Percentiles rank a stretch among this genome's conserved stretches.
phyloP scores from a whole-genome alignment of 352 stramenopile genomes.

The Phytophthora ohioensis region DNA sequence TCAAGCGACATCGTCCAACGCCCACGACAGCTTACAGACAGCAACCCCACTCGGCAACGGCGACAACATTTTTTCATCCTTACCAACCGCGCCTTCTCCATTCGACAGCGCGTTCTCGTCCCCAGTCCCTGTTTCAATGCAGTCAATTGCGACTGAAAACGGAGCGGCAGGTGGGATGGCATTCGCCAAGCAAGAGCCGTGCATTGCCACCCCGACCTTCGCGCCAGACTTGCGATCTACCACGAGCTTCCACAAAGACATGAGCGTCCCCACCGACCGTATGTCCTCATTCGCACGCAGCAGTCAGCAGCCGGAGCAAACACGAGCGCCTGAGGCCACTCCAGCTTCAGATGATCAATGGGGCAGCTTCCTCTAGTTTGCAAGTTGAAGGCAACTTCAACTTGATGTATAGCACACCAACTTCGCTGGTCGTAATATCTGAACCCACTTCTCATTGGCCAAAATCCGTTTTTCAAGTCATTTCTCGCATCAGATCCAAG shows the following conservation, averaged over 20 bases:
- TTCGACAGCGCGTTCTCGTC: background rate
- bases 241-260: conserved; percentile 32
- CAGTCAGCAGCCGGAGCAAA: conserved; percentile 31
- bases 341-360: conserved; percentile 25
- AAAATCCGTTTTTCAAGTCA: conserved; percentile 18
- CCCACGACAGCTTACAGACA: background rate
- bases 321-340: conserved; percentile 21
- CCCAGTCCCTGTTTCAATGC: conserved; percentile 7
- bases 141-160: conserved; percentile 5
- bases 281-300: conserved; percentile 23
- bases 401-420: conserved; percentile 27
- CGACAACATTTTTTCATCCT: background rate
- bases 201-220: conserved; percentile 1
- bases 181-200: background rate
- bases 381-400: conserved; percentile 38
- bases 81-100: background rate
- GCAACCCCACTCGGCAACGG: conserved; percentile 2
- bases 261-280: conserved; percentile 18
- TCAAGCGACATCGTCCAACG: background rate
- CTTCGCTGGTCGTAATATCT: conserved; percentile 8
- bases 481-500: conserved; percentile 30
- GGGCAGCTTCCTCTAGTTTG: conserved; percentile 29
- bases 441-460: conserved; percentile 22
- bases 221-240: conserved; percentile 28
- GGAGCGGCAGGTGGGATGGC: background rate